phyloP scores from a whole-genome alignment of 1,284 basidiomycete genomes.

The Pholiota adiposa region DNA sequence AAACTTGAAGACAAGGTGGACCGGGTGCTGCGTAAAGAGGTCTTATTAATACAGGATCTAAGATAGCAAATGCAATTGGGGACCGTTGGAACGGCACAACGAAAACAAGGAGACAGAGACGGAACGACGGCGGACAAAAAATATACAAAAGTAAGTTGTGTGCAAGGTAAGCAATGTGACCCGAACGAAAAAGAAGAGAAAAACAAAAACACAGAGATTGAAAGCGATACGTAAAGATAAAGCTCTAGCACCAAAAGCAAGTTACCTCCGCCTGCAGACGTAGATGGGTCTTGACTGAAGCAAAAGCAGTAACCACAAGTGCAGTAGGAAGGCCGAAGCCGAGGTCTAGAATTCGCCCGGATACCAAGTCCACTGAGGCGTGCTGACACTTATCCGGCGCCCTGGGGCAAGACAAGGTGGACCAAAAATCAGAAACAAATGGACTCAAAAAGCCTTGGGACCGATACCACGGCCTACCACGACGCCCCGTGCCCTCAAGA shows the following conservation, averaged over 20 bases:
- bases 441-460: background rate
- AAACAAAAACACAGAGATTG: background rate
- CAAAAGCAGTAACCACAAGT: background rate
- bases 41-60: slow-evolving; percentile 10
- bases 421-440: too few species aligned
- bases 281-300: background rate
- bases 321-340: background rate
- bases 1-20: background rate
- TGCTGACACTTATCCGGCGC: background rate
- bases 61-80: slow-evolving; percentile 2
- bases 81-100: background rate
- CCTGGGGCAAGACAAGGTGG: background rate
- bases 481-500: slow-evolving; percentile 8
- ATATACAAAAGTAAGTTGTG: background rate
- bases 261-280: background rate
- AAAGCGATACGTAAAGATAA: slow-evolving; percentile 2
- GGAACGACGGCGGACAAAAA: background rate
- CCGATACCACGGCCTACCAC: background rate
- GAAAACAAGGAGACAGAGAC: background rate
- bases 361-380: background rate
- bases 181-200: background rate
- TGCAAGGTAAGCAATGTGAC: background rate
- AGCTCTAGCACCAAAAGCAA: background rate
- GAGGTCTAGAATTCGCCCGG: background rate
- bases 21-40: background rate